Conservation (phyloP, 805 yeast species). For the Diddensiella santjacobensis region DNA sequence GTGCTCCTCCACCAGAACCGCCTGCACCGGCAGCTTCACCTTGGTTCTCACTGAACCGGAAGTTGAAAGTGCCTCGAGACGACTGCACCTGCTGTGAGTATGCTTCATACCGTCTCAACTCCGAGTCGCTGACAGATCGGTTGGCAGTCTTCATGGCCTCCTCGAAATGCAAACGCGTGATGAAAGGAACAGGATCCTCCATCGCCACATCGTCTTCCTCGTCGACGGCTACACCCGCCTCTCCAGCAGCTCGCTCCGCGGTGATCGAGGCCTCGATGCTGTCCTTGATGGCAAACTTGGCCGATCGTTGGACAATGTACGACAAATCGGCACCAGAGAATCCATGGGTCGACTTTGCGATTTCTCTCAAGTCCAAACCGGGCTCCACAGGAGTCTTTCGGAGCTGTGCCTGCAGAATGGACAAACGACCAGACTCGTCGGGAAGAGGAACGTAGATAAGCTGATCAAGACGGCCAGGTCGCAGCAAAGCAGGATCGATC, state of each 20-base stretch:
- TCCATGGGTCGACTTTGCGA: constrained; percentile 93
- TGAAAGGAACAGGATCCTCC: constrained; percentile 93
- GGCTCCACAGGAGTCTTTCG: constrained; percentile 99
- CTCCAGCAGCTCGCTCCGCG: constrained; percentile 44
- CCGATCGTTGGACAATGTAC: constrained; percentile 97
- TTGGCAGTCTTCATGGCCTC: constrained; percentile 99
- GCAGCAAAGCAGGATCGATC: constrained; percentile 95
- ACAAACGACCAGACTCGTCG: constrained; percentile 88
- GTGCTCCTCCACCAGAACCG: constrained; percentile 38
- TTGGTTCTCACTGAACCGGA: constrained; percentile 56
- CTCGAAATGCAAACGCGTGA: constrained; percentile 90
- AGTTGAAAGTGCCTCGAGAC: constrained; percentile 91
- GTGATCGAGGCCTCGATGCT: constrained; percentile 78
- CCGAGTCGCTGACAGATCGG: constrained; percentile 95
- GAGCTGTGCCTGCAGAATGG: constrained; percentile 91
- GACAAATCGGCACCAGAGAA: constrained; percentile 99
- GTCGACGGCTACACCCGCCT: constrained; percentile 26
- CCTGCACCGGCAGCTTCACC: constrained; percentile 40
- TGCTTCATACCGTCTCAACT: constrained; percentile 97
- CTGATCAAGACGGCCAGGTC: constrained; percentile 99
- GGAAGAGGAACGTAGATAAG: constrained; percentile 98
- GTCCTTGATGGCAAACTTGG: constrained; percentile 97
- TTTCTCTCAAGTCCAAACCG: constrained; percentile 80
- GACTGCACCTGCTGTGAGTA: constrained; percentile 95
- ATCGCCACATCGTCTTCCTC: constrained; percentile 56